These are phyloP conservation scores for Gaertneriomyces semiglobifer DNA, from an alignment of 192 early-diverging fungal genomes.

Conservation along the genomic window DNA sequence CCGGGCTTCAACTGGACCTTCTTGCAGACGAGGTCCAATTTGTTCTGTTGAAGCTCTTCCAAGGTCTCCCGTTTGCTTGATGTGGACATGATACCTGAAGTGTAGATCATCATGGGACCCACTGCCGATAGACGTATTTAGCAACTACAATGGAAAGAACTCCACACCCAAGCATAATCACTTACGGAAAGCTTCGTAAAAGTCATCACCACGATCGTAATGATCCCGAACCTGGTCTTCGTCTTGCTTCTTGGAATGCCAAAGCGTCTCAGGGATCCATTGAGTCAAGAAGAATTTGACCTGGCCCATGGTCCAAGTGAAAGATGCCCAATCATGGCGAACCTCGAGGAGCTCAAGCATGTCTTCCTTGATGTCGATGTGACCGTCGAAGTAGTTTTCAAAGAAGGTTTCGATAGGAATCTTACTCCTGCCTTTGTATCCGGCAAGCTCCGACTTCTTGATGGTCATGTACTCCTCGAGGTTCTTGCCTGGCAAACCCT, in stretches of 20 bases:
- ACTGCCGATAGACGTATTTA: constrained; percentile 39
- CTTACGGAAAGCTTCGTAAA: constrained; percentile 83
- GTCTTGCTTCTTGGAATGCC: constrained; percentile 97
- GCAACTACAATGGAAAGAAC: constrained; percentile 15
- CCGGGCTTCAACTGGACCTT: constrained; percentile 79
- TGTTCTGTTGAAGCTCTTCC: constrained; percentile 95
- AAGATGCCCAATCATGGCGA: constrained; percentile 92
- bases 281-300: constrained; percentile 90
- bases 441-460: constrained; percentile 72
- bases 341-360: constrained; percentile 83
- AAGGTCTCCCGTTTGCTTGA: constrained; percentile 71
- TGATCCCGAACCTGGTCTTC: constrained; percentile 96
- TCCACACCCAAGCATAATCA: not conserved
- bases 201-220: constrained; percentile 99
- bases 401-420: constrained; percentile 98
- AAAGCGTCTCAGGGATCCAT: constrained; percentile 95
- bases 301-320: constrained; percentile 80
- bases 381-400: constrained; percentile 93
- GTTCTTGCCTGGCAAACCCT: constrained; percentile 69
- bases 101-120: constrained; percentile 94
- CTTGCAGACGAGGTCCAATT: constrained; percentile 84
- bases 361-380: constrained; percentile 87
- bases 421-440: constrained; percentile 74
- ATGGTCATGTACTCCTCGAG: constrained; percentile 89
- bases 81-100: constrained; percentile 87